Evolutionary conservation across 192 early-diverging fungal genomes (phyloP).

Genomic region (Backusella australiensis): DNA sequence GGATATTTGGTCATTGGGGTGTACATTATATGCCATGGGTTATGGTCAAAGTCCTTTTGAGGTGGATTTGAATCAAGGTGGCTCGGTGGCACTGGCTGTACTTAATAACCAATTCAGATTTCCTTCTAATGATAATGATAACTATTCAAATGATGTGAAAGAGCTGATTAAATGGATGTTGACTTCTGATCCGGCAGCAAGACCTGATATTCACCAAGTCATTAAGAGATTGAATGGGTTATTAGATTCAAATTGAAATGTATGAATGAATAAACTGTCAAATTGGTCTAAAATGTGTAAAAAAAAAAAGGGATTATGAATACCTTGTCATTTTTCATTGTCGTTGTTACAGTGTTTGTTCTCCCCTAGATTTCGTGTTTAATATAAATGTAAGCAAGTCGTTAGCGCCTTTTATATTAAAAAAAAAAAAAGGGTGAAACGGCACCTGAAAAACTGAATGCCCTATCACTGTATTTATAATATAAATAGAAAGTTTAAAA

Average conservation of each 20-base stretch:
- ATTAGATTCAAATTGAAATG: background rate
- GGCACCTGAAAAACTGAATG: background rate
- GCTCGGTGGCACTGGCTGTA: constrained; percentile 70
- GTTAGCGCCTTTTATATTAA: background rate
- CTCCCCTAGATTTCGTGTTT: no score
- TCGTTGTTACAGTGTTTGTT: no score
- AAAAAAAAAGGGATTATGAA: no score
- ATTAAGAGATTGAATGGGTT: background rate
- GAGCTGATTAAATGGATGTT: constrained; percentile 62
- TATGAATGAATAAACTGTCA: no score
- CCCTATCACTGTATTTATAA: background rate
- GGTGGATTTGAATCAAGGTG: constrained; percentile 61
- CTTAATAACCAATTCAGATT: constrained; percentile 59
- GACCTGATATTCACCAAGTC: constrained; percentile 56
- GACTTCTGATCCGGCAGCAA: constrained; percentile 49
- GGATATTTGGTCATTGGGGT: constrained; percentile 79
- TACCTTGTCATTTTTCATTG: no score
- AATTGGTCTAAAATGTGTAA: no score
- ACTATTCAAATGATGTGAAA: constrained; percentile 54
- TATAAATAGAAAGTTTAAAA: background rate
- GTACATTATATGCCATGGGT: constrained; percentile 70
- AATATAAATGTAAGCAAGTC: no score
- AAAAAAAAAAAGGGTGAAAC: background rate
- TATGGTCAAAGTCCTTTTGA: constrained; percentile 73
- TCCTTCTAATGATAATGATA: constrained; percentile 34